Evolutionary conservation across 176 grass and related monocot species (phyloP), one percentile per base, ranked within the genome.

Genomic region (Carex scoparia): DNA sequence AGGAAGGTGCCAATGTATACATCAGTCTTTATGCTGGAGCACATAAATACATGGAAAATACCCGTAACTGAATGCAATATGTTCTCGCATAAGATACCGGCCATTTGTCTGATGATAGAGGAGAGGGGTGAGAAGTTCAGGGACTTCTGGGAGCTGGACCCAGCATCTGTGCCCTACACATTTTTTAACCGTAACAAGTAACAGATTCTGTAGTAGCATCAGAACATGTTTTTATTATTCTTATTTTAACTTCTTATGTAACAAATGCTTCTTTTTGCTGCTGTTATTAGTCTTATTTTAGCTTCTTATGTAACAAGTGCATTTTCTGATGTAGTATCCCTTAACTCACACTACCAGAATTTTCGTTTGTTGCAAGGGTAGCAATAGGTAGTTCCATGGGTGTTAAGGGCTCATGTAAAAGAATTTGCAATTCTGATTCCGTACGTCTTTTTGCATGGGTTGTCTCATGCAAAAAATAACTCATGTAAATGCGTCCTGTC

Each of bases 71-170:
- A 94, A 35, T 84, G 18, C 28, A 19, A 91, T 77, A 86, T 81
- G 79, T 98, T 98, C 69, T 98, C 92, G 80, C 95, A 98, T 82
- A 87, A 8, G 15, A 91, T 98, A 31, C 92, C 88, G 16, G 88
- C 80, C 28, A 90, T 87, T 81, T 3, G 18, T 68, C 85, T 46
- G 44, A 46, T 94, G 68, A 91, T 87, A 16, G 79, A 79, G 53
- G 84, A 94, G 77, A 86, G 58, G 42, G 91, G 86, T 1, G 91
- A 88, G 38, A 89, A 89, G 83, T 86, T 89, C 55, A 53, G 64
- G n/a, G 95, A 89, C 80, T 86, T 89, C 55, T 44, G 69, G n/a
- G 95, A 86, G 69, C 92, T 98, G 32, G 92, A 98, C 91, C 88
- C 92, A 35, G 92, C 89, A 38, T 86, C 92, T 5, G 81, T 98